Evolutionary conservation across 441 rosid genomes (phyloP), one percentile per base, ranked within the genome.

Genomic region (Gossypium armourianum): DNA sequence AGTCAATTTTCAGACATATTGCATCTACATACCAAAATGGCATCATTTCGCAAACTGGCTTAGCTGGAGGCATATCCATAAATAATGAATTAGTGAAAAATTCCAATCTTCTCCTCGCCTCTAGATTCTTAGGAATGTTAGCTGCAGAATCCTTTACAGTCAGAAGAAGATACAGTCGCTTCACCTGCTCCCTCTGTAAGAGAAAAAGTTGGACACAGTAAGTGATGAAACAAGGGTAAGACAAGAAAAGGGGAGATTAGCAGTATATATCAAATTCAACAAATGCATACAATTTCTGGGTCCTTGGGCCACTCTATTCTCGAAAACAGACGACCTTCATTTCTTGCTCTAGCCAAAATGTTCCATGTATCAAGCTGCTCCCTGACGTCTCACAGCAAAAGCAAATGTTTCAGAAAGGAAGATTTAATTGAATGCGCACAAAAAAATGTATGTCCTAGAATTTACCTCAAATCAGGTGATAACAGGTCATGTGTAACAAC

Each of bases 311-410:
- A 95, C 49, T 85, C 87, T 78, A 92, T 86, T 68, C 83, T 86
- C 23, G 97, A 90, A 78, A 95, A 92, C 36, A 95, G 86, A 66
- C 98, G 91, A 54, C 91, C 83, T 80, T 92, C 97, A 73, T 85
- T 83, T 77, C 97, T 84, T 73, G 99, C 98, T 80, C 85, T 83
- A 12, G 89, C 91, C 77, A 95, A 75, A 78, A 95, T 88, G 78
- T 87, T 82, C 99, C 99, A 95, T 36, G 99, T 95, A 79, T 95
- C 98, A 75, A 95, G 88, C 82, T 90, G 92, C 79, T 92, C 98
- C 85, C 99, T 95, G 82, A 72, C 17, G 2, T 40, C n/a, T 16
- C 40, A 26, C 16, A 79, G 70, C 61, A 73, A 21, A 75, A 64
- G 69, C 50, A 52, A 62, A 73, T 57, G 43, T 49, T 40, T 50